A percentile compares a stretch with the other conserved stretches of the same genome.
phyloP scores from a whole-genome alignment of 768 basidiomycete species.

The Tricholoma matsutake region DNA sequence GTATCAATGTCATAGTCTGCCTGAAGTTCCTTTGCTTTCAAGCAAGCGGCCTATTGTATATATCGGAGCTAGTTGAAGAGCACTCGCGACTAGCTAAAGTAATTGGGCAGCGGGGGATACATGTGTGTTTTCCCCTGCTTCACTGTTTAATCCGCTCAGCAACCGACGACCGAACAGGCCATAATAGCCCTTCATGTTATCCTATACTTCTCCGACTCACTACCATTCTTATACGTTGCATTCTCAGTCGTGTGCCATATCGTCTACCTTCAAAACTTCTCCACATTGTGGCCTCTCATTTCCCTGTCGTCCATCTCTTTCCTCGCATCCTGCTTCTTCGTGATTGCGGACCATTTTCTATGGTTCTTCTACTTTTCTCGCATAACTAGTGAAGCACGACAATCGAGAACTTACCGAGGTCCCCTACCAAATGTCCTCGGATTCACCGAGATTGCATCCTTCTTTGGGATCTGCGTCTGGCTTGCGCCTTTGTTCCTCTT shows the following conservation, averaged over 20 bases:
- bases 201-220: constrained; percentile 75
- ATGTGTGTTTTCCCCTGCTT: constrained; percentile 45
- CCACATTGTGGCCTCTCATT: constrained; percentile 86
- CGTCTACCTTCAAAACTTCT: constrained; percentile 93
- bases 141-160: not conserved
- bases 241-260: constrained; percentile 86
- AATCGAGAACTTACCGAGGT: constrained; percentile 46
- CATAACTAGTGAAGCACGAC: constrained; percentile 61
- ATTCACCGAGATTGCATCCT: constrained; percentile 78
- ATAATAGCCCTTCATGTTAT: constrained; percentile 77
- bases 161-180: constrained; percentile 40
- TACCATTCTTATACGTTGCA: constrained; percentile 69
- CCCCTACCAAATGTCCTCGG: constrained; percentile 34
- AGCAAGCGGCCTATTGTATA: constrained; percentile 93
- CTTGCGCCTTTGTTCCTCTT: constrained; percentile 91
- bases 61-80: constrained; percentile 95
- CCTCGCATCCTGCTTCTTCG: constrained; percentile 79
- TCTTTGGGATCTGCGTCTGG: constrained; percentile 87
- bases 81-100: constrained; percentile 79
- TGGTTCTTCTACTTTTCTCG: constrained; percentile 96
- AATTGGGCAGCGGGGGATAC: constrained; percentile 82
- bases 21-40: constrained; percentile 9
- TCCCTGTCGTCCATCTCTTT: constrained; percentile 84
- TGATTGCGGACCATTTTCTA: constrained; percentile 87
- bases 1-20: not conserved